These are phyloP conservation scores for Globisporangium sylvaticum DNA, from an alignment of 352 stramenopile genomes.

Conservation along the genomic window DNA sequence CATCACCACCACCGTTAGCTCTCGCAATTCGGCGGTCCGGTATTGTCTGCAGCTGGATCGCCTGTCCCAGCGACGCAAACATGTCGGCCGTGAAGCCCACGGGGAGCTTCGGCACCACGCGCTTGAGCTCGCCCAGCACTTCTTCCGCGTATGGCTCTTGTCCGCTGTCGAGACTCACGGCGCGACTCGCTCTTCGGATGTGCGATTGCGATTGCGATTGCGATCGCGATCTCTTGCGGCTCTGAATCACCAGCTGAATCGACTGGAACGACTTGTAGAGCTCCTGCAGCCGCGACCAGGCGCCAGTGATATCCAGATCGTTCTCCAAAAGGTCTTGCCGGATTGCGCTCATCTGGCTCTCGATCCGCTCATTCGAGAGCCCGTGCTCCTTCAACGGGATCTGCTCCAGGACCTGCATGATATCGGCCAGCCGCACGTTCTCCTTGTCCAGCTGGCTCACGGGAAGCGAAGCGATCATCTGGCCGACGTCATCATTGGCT, in stretches of 20 bases:
- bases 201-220: not conserved
- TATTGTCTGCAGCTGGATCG: constrained; percentile 29
- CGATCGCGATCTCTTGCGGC: constrained; percentile 20
- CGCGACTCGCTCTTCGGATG: constrained; percentile 19
- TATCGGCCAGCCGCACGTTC: constrained; percentile 13
- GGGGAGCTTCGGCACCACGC: constrained; percentile 38
- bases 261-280: constrained; percentile 40
- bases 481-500: not conserved
- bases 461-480: constrained; percentile 30
- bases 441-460: constrained; percentile 13
- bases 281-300: constrained; percentile 31
- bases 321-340: constrained; percentile 22
- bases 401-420: constrained; percentile 25
- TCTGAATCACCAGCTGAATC: constrained; percentile 31
- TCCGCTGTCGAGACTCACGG: constrained; percentile 15
- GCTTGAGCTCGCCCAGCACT: constrained; percentile 30
- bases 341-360: constrained; percentile 25
- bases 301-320: constrained; percentile 19
- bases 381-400: constrained; percentile 34
- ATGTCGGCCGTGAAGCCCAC: constrained; percentile 58
- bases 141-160: constrained; percentile 10
- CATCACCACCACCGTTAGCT: not conserved
- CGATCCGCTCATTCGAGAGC: constrained; percentile 22
- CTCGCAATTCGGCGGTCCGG: constrained; percentile 1
- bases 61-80: constrained; percentile 56